A percentile compares a stretch with the other conserved stretches of the same genome.
phyloP scores from a whole-genome alignment of 2,329 filamentous ascomycete species.

The Epicoccum nigrum region DNA sequence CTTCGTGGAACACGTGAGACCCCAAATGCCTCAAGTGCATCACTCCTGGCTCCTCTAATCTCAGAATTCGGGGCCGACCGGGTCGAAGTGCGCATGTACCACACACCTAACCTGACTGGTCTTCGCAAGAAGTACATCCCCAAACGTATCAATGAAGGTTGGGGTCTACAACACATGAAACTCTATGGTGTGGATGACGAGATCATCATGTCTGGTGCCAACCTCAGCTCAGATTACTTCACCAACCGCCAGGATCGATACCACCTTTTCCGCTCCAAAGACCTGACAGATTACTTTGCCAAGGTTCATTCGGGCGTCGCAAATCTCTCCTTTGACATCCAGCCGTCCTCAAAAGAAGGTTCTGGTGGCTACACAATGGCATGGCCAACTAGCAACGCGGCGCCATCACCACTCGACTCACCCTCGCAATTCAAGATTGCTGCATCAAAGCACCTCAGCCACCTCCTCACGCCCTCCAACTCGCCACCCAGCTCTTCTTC shows the following conservation, averaged over 20 bases:
- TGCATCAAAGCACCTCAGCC: slow-evolving; percentile 70
- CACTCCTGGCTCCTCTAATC: slow-evolving; percentile 82
- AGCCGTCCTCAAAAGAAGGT: slow-evolving; percentile 62
- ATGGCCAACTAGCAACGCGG: slow-evolving; percentile 78
- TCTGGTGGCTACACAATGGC: slow-evolving; percentile 60
- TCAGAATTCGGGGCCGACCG: slow-evolving; percentile 80
- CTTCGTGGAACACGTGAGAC: slow-evolving; percentile 90
- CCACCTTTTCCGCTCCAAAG: slow-evolving; percentile 81
- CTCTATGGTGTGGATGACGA: slow-evolving; percentile 95
- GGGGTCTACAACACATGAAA: slow-evolving; percentile 99
- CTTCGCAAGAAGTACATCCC: slow-evolving; percentile 83
- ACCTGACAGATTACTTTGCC: slow-evolving; percentile 82
- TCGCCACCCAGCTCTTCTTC: slow-evolving; percentile 31
- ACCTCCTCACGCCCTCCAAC: slow-evolving; percentile 65
- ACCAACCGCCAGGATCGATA: slow-evolving; percentile 95
- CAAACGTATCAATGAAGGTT: slow-evolving; percentile 93
- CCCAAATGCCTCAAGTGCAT: slow-evolving; percentile 84
- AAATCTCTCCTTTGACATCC: slow-evolving; percentile 79
- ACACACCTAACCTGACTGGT: slow-evolving; percentile 93
- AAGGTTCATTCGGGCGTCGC: slow-evolving; percentile 77
- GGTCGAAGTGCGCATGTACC: slow-evolving; percentile 95
- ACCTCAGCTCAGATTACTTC: slow-evolving; percentile 92
- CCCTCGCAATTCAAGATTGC: slow-evolving; percentile 71
- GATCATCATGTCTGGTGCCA: slow-evolving; percentile 88
- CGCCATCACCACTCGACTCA: slow-evolving; percentile 74